Conservation (phyloP, 495 filamentous ascomycete genomes). For the Aspergillus sparsus region DNA sequence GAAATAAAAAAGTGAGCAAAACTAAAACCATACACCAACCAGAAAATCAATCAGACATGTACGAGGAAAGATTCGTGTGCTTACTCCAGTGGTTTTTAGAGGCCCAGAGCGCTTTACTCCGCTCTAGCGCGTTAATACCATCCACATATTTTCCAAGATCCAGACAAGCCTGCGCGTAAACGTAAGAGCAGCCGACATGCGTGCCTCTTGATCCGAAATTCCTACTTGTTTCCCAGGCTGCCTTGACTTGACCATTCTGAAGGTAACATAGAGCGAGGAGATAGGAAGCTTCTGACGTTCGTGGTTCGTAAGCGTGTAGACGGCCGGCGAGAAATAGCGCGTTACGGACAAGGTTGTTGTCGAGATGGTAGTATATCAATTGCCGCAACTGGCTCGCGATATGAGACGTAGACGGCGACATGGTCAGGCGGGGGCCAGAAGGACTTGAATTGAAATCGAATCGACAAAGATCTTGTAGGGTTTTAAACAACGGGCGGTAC, state of each 20-base stretch:
- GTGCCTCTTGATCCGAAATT: constrained; percentile 60
- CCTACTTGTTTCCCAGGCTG: constrained; percentile 72
- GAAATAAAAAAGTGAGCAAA: constrained; percentile 2
- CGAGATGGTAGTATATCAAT: constrained; percentile 88
- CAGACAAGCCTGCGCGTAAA: constrained; percentile 87
- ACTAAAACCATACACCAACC: constrained; percentile 1
- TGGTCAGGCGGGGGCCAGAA: constrained; percentile 41
- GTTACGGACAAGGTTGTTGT: constrained; percentile 83
- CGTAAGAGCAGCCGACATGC: constrained; percentile 85
- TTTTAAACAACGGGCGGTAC: constrained; percentile 15
- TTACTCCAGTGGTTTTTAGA: constrained; percentile 71
- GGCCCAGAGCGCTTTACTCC: constrained; percentile 67
- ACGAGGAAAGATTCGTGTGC: constrained; percentile 23
- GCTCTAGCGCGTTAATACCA: constrained; percentile 78
- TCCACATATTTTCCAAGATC: constrained; percentile 74
- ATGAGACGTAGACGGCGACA: constrained; percentile 69
- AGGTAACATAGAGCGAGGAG: constrained; percentile 82
- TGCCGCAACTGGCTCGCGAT: constrained; percentile 77
- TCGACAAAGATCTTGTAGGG: not conserved
- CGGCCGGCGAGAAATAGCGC: constrained; percentile 91
- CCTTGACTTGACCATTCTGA: constrained; percentile 73
- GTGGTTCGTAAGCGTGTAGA: constrained; percentile 77
- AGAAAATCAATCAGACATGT: not conserved
- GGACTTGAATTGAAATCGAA: constrained; percentile 1
- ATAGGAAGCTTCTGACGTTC: constrained; percentile 75